These are phyloP conservation scores for Akanthomyces lecanii DNA, from an alignment of 2,329 filamentous ascomycete genomes.

Conservation along the genomic window DNA sequence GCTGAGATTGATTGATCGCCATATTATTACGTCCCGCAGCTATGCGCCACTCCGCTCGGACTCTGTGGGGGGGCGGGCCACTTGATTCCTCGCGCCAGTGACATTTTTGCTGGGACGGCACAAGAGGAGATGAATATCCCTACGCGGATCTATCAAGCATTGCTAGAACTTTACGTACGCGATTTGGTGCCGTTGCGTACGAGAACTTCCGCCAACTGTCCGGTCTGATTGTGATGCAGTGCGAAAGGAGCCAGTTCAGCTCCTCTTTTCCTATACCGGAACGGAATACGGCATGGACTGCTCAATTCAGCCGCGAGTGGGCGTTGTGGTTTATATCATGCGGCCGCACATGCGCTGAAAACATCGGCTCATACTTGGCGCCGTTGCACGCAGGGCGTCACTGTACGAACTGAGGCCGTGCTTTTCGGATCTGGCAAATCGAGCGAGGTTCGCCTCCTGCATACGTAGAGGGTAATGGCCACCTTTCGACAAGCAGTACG, in stretches of 20 bases:
- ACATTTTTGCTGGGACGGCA: not conserved
- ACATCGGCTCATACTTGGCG: not conserved
- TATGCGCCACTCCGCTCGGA: constrained; percentile 13
- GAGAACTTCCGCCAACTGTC: not conserved
- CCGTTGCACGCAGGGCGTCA: not conserved
- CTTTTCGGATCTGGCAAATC: constrained; percentile 1
- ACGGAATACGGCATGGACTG: not conserved
- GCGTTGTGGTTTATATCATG: not conserved
- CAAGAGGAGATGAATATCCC: not conserved
- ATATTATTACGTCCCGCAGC: constrained; percentile 7
- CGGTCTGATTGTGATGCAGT: not conserved
- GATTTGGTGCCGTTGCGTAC: not conserved
- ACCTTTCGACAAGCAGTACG: not conserved
- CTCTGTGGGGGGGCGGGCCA: constrained; percentile 3
- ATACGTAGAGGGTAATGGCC: not conserved
- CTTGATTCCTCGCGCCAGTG: not conserved
- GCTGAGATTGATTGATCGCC: constrained; percentile 13
- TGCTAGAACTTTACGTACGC: no score
- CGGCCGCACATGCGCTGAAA: not conserved
- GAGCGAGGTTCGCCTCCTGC: constrained; percentile 5
- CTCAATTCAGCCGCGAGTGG: not conserved
- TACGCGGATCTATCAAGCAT: not conserved
- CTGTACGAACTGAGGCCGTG: not conserved
- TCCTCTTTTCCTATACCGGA: not conserved
- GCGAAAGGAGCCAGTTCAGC: not conserved